phyloP scores from a whole-genome alignment of 1,139 yeast species.

The Blastobotrys capitulatus region DNA sequence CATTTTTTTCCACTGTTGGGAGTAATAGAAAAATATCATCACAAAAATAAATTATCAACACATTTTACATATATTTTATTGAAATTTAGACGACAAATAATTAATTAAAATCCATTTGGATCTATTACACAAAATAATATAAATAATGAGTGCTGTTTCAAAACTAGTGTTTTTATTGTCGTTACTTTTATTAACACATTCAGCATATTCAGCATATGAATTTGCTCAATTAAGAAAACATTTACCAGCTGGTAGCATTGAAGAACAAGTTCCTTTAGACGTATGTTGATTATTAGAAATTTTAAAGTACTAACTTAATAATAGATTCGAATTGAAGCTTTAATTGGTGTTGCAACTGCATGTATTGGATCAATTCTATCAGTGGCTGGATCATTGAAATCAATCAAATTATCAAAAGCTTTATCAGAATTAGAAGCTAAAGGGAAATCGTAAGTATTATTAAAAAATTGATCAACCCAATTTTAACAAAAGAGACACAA shows the following conservation, averaged over 20 bases:
- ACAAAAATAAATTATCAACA: too few species aligned
- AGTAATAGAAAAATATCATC: too few species aligned
- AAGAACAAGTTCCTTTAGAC: slow-evolving; percentile 26
- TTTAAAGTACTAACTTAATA: neutral
- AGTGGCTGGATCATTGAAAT: slow-evolving; percentile 24
- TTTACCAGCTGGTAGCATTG: slow-evolving; percentile 17
- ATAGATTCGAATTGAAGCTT: slow-evolving; percentile 31
- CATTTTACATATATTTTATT: too few species aligned
- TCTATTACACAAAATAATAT: neutral
- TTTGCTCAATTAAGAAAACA: slow-evolving; percentile 27
- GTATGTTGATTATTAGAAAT: slow-evolving; percentile 19
- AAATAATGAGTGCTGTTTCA: neutral
- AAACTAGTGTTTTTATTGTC: slow-evolving; percentile 16
- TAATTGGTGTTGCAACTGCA: slow-evolving; percentile 27
- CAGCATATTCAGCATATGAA: slow-evolving; percentile 35
- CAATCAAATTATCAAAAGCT: slow-evolving; percentile 27
- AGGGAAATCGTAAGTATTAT: slow-evolving; percentile 23
- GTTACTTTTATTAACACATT: slow-evolving; percentile 27
- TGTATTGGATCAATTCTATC: slow-evolving; percentile 23
- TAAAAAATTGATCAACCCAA: too few species aligned
- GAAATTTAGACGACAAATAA: too few species aligned
- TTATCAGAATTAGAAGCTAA: slow-evolving; percentile 24
- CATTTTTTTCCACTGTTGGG: too few species aligned
- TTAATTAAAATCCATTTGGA: too few species aligned
- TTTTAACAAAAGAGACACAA: too few species aligned